phyloP scores from a whole-genome alignment of 2,329 filamentous ascomycete genomes.

The Pyrenophora seminiperda region DNA sequence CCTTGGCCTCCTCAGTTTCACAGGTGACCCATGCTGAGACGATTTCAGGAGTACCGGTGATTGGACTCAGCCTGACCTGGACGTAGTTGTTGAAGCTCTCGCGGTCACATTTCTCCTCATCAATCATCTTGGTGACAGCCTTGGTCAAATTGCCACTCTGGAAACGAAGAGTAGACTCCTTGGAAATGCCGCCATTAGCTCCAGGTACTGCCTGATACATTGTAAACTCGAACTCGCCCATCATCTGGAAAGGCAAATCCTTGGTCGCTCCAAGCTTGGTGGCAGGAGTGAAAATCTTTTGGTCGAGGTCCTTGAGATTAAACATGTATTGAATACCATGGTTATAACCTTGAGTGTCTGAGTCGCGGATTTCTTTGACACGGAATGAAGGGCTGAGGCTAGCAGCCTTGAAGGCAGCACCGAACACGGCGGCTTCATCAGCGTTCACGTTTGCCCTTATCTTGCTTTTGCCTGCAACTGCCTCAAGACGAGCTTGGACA shows the following conservation, averaged over 20 bases:
- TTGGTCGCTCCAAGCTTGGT: slow-evolving; percentile 80
- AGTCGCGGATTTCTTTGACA: slow-evolving; percentile 91
- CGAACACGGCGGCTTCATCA: slow-evolving; percentile 94
- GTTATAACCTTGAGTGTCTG: slow-evolving; percentile 76
- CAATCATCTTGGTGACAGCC: slow-evolving; percentile 76
- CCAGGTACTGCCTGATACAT: slow-evolving; percentile 75
- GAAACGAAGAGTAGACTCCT: slow-evolving; percentile 68
- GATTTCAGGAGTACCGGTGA: slow-evolving; percentile 81
- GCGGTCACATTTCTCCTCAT: slow-evolving; percentile 76
- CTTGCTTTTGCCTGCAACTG: slow-evolving; percentile 74
- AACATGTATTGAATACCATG: slow-evolving; percentile 76
- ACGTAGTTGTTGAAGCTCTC: slow-evolving; percentile 82
- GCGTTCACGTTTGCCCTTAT: slow-evolving; percentile 94
- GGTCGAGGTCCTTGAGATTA: slow-evolving; percentile 71
- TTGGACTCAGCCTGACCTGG: slow-evolving; percentile 70
- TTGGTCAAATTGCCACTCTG: slow-evolving; percentile 85
- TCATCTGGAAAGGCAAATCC: slow-evolving; percentile 81
- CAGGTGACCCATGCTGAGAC: slow-evolving; percentile 80
- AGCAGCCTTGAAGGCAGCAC: slow-evolving; percentile 91
- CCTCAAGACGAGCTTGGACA: slow-evolving; percentile 86
- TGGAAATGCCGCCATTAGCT: slow-evolving; percentile 52
- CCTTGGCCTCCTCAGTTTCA: slow-evolving; percentile 78
- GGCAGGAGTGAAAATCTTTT: slow-evolving; percentile 80
- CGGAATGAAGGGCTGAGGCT: slow-evolving; percentile 93
- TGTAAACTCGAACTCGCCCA: slow-evolving; percentile 77